Base-by-base conservation (phyloP, 2,329 filamentous ascomycete species). In the Neonectria neomacrospora region DNA sequence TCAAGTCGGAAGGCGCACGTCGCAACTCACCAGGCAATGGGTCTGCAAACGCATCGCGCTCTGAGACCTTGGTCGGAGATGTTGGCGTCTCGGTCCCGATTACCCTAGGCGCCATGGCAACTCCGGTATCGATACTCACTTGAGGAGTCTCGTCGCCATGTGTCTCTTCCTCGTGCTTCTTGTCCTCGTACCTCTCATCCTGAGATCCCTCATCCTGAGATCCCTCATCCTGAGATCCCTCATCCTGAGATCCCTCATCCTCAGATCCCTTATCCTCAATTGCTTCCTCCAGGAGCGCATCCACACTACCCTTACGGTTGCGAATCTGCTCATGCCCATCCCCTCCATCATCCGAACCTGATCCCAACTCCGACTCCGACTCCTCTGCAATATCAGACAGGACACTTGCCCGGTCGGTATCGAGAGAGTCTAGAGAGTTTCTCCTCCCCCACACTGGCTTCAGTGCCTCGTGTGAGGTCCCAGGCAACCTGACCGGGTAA, bases 381-480 rank as follows among this genome's bases (percentile, higher is more conserved):
- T 53, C 56, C 18, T 68, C 58, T 14, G 48, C 47, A 9, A 58
- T 65, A 9, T 42, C 54, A 42, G 64, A 65, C n/a, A 67, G 47
- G 10, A 20, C 26, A 5, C 32, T 14, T 14, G 14, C 41, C 26
- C 30, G 45, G 12, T n/a, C 26, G 32, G 45, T 23, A 8, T 37
- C 28, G 4, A 39, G 16, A 6, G 20, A 52, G 26, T 32, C 28
- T 9, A 28, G 51, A 14, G 45, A 34, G n/a, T 14, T n/a, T 39
- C 48, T 50, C 6, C 12, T 54, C 9, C 26, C 52, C 30, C 54
- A 50, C 2, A 52, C 8, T 10, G 16, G 32, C 8, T 39, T 60
- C 2, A 53, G 23, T 10, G 23, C 20, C 26, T 41, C 23, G 3
- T 39, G 30, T 20, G 51, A 12, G 11, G 51, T 37, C 4, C 48